Conservation (phyloP, 805 yeast genomes). For the Hanseniaspora mollemarum region DNA sequence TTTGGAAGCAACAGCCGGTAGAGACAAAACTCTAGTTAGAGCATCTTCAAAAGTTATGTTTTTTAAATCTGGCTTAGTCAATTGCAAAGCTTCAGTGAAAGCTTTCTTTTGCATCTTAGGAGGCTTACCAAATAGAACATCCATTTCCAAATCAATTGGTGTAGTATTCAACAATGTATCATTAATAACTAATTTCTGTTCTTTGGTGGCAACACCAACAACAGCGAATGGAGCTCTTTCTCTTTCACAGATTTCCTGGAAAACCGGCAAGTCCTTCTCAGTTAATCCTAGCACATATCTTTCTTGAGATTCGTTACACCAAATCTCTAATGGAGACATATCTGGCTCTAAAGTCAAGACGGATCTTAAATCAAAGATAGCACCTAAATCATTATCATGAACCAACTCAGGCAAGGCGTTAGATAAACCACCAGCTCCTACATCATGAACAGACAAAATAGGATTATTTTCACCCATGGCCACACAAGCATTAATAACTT, state of each 20-base stretch:
- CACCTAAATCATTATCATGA: slow-evolving; percentile 94
- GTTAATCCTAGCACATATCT: slow-evolving; percentile 91
- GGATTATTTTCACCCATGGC: slow-evolving; percentile 68
- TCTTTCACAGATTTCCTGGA: slow-evolving; percentile 73
- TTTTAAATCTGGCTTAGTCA: slow-evolving; percentile 32
- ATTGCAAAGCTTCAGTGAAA: slow-evolving; percentile 45
- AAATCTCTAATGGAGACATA: slow-evolving; percentile 98
- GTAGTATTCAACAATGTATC: slow-evolving; percentile 68
- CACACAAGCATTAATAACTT: slow-evolving; percentile 89
- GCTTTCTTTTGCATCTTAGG: slow-evolving; percentile 86
- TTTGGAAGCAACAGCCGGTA: slow-evolving; percentile 93
- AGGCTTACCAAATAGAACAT: slow-evolving; percentile 88
- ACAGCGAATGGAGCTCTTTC: slow-evolving; percentile 95
- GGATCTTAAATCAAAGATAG: slow-evolving; percentile 79
- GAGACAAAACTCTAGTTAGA: slow-evolving; percentile 64
- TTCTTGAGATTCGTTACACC: slow-evolving; percentile 99
- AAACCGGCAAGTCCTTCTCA: slow-evolving; percentile 58
- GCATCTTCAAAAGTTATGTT: slow-evolving; percentile 46
- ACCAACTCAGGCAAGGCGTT: slow-evolving; percentile 96
- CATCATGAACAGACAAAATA: slow-evolving; percentile 92
- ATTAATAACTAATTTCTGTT: slow-evolving; percentile 66
- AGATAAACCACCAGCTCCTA: slow-evolving; percentile 98
- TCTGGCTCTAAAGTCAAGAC: slow-evolving; percentile 88
- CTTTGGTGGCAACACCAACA: slow-evolving; percentile 86
- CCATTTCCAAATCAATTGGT: slow-evolving; percentile 93